phyloP scores from a whole-genome alignment of 2,329 filamentous ascomycete genomes.

The Corniculantispora saksenae region DNA sequence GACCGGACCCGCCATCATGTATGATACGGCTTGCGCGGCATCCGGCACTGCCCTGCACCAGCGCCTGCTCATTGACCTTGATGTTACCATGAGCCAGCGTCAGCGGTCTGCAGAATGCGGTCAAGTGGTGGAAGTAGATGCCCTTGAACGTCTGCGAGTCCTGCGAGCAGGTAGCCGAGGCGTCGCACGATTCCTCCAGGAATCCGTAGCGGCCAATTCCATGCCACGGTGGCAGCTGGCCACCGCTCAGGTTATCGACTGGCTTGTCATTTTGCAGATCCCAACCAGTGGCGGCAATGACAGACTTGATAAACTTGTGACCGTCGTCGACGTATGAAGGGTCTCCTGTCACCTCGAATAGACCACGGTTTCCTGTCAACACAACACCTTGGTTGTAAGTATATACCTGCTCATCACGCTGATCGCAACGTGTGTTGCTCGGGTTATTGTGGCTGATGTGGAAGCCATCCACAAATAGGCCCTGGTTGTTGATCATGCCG shows the following conservation, averaged over 20 bases:
- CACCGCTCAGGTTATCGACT: conserved; percentile 41
- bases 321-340: conserved; percentile 73
- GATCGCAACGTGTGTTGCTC: conserved; percentile 74
- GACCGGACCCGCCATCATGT: conserved; percentile 36
- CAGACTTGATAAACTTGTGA: conserved; percentile 71
- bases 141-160: conserved; percentile 90
- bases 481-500: conserved; percentile 76
- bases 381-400: conserved; percentile 96
- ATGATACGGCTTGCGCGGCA: conserved; percentile 43
- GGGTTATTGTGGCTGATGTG: conserved; percentile 68
- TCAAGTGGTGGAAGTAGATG: conserved; percentile 89
- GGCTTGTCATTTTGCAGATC: conserved; percentile 45
- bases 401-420: conserved; percentile 84
- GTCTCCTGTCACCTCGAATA: conserved; percentile 79
- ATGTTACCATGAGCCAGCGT: conserved; percentile 27
- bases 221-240: conserved; percentile 59
- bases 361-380: conserved; percentile 75
- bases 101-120: conserved; percentile 73
- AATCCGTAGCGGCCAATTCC: conserved; percentile 79
- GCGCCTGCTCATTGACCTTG: conserved; percentile 32
- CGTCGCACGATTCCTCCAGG: conserved; percentile 83
- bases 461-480: conserved; percentile 84
- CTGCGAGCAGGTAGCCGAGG: conserved; percentile 72
- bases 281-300: conserved; percentile 80
- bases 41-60: conserved; percentile 36